Base-by-base conservation (phyloP, 106 monocot species). In the Narthecium ossifragum region DNA sequence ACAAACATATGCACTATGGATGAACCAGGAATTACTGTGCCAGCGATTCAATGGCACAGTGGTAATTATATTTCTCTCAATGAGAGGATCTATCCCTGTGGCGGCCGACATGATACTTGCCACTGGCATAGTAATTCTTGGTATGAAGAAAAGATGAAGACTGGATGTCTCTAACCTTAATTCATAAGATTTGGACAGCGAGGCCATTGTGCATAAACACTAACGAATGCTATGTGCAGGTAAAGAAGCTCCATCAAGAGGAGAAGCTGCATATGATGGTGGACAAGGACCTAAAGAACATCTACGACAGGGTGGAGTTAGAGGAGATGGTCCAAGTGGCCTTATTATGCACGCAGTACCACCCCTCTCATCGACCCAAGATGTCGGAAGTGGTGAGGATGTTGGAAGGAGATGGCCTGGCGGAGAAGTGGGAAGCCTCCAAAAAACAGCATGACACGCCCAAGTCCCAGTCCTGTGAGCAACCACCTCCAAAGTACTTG, bases 281-380 rank as follows among this genome's bases (percentile, higher is more conserved):
- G 29, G 94, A 90, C 65, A 94, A 80, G 65, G 90, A 83, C 51
- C 58, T 94, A n/a, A 85, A 83, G 63, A 74, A 55, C 51, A 74
- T 74, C 29, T 94, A 80, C 8, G 78, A 90, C 68, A 66, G 62
- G 39, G 70, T 83, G 1, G 94, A 94, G 57, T 68, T 86, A 8
- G 90, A 90, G 61, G 94, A 94, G 69, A 94, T 94, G 85, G 86
- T 94, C 28, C 89, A 84, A 37, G 90, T 94, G 18, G 94, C 94
- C 0, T 80, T 94, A 5, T 64, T 94, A 9, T 94, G 94, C 80
- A 90, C 90, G 0, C 90, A 86, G 46, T 90, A 70, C 55, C 66
- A 86, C 51, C 94, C 94, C 2, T 52, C 80, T 0, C 75, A 80
- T 34, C 90, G 94, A 2, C 94, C 94, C n/a, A 96, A 84, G 53